These are phyloP conservation scores for Clausena lansium DNA, from an alignment of 345 rosid genomes.

Conservation along the genomic window DNA sequence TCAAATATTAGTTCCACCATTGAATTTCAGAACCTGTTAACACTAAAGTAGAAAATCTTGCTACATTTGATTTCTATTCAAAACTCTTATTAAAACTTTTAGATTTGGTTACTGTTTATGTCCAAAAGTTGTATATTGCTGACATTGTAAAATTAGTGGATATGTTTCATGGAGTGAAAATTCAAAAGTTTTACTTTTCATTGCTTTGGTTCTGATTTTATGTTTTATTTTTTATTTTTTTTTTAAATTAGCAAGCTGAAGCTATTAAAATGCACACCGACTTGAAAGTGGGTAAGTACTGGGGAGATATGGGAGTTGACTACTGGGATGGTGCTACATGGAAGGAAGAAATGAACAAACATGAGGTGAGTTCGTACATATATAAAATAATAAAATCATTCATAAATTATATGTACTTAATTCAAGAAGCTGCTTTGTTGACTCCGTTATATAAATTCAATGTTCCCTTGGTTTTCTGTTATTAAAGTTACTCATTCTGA, in stretches of 20 bases:
- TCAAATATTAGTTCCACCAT: background rate
- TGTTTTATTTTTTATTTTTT: slow-evolving; percentile 12
- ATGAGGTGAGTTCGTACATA: slow-evolving; percentile 56
- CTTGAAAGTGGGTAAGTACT: slow-evolving; percentile 64
- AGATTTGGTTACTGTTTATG: background rate
- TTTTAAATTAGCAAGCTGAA: slow-evolving; percentile 66
- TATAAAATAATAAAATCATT: background rate
- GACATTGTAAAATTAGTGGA: background rate
- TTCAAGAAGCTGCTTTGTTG: background rate
- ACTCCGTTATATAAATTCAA: background rate
- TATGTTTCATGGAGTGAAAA: background rate
- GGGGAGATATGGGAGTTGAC: slow-evolving; percentile 87
- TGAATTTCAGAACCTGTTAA: background rate
- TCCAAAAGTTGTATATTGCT: background rate
- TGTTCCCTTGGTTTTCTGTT: background rate
- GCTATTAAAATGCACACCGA: slow-evolving; percentile 66
- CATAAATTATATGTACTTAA: background rate
- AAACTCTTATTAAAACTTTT: background rate
- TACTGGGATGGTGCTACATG: slow-evolving; percentile 61
- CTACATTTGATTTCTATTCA: background rate
- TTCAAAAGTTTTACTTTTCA: background rate
- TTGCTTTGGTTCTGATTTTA: background rate
- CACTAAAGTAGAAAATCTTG: background rate
- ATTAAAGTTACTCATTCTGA: background rate
- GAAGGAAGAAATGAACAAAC: slow-evolving; percentile 44